These are phyloP conservation scores for Colletotrichum salicis DNA, from an alignment of 2,329 filamentous ascomycete genomes.

Conservation along the genomic window DNA sequence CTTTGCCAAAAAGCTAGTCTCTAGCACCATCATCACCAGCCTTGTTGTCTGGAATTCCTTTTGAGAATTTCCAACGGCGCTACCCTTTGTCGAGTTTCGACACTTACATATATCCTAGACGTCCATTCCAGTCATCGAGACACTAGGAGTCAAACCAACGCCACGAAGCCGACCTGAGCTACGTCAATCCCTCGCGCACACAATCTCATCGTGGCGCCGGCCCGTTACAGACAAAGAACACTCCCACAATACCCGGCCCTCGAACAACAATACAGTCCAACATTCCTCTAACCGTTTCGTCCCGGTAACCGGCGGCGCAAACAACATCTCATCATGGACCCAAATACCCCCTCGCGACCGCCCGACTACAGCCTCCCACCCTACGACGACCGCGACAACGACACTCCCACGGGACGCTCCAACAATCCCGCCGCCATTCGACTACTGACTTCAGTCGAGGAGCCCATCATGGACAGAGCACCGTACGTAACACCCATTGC, in stretches of 20 bases:
- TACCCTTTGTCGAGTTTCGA: not conserved
- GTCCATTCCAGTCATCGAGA: not conserved
- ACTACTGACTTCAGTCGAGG: constrained; percentile 72
- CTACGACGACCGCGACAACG: constrained; percentile 66
- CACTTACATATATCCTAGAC: not conserved
- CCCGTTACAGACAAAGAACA: constrained; percentile 24
- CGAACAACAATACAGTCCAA: constrained; percentile 1
- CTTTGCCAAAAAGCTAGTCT: constrained; percentile 11
- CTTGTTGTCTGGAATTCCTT: not conserved
- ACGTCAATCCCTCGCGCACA: not conserved
- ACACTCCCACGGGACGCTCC: constrained; percentile 55
- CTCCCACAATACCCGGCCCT: constrained; percentile 3
- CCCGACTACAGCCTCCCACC: constrained; percentile 67
- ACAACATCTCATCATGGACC: constrained; percentile 54
- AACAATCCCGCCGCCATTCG: constrained; percentile 65
- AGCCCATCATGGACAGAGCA: constrained; percentile 56
- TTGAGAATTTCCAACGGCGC: not conserved
- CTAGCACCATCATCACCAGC: not conserved
- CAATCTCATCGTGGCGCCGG: constrained; percentile 23
- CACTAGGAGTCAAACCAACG: not conserved
- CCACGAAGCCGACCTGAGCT: not conserved
- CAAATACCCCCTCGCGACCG: constrained; percentile 61
- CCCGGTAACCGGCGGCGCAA: constrained; percentile 28
- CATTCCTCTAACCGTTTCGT: constrained; percentile 25
- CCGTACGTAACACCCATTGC: constrained; percentile 62